phyloP scores from a whole-genome alignment of 345 rosid species.

The Rhodomyrtus tomentosa region DNA sequence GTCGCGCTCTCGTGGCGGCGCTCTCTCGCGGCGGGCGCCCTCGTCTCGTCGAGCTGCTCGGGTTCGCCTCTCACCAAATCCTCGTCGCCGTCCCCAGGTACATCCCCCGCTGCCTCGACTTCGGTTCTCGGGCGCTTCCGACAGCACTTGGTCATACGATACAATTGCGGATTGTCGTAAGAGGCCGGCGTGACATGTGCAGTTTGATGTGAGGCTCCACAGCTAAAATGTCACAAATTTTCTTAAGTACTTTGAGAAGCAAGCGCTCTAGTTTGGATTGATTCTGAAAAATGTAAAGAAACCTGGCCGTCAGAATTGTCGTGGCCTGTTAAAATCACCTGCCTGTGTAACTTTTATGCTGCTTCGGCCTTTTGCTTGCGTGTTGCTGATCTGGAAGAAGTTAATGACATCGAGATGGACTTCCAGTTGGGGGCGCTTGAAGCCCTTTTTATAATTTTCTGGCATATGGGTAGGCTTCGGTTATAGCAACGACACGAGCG shows the following conservation, averaged over 20 bases:
- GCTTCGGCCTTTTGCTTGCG: background rate
- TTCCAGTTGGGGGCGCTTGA: background rate
- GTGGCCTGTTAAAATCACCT: no score
- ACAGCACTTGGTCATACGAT: background rate
- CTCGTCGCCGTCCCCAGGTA: background rate
- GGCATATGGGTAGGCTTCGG: no score
- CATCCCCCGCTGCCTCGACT: background rate
- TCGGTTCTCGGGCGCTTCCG: background rate
- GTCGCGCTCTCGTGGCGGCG: slow-evolving; percentile 29
- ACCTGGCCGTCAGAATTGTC: background rate
- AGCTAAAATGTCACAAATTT: background rate
- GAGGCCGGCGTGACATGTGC: background rate
- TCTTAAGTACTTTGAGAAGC: background rate
- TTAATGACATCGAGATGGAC: background rate
- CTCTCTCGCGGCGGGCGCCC: slow-evolving; percentile 19
- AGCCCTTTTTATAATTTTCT: no score
- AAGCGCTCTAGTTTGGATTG: background rate
- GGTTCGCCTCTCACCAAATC: background rate
- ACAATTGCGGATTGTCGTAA: background rate
- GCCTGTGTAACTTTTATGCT: no score
- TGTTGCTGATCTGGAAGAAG: background rate
- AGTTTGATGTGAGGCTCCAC: background rate
- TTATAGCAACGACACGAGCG: background rate
- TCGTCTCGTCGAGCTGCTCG: slow-evolving; percentile 6
- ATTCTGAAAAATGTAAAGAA: background rate